These are phyloP conservation scores for Dovyalis caffra DNA, from an alignment of 345 rosid species.

Conservation along the genomic window DNA sequence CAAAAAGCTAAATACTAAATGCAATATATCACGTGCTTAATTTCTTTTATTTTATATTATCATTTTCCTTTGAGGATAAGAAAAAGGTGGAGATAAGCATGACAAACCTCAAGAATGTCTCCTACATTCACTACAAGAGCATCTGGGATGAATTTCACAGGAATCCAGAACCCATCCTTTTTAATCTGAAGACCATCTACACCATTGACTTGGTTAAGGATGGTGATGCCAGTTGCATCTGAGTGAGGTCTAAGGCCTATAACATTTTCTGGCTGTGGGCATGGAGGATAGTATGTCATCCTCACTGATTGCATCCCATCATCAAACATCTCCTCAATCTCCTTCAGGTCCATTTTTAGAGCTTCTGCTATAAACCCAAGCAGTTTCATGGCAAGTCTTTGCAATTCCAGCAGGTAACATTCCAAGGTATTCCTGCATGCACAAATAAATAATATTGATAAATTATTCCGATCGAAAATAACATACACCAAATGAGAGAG, in stretches of 20 bases:
- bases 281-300: slow-evolving; percentile 32
- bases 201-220: slow-evolving; percentile 26
- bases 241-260: slow-evolving; percentile 20
- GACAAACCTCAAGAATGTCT: slow-evolving; percentile 27
- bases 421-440: slow-evolving; percentile 30
- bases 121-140: slow-evolving; percentile 26
- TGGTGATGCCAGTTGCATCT: slow-evolving; percentile 21
- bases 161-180: slow-evolving; percentile 25
- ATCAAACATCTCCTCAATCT: slow-evolving; percentile 34
- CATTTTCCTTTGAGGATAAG: background rate
- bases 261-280: slow-evolving; percentile 20
- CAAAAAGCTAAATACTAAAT: background rate
- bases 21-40: background rate
- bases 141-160: slow-evolving; percentile 13
- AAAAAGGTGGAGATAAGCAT: background rate
- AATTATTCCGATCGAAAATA: no score
- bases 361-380: slow-evolving; percentile 19
- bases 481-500: background rate
- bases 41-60: background rate
- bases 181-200: slow-evolving; percentile 23
- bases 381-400: slow-evolving; percentile 32
- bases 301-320: slow-evolving; percentile 38
- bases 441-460: no score
- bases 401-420: slow-evolving; percentile 23
- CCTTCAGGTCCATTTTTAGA: slow-evolving; percentile 19